Conservation (phyloP, 257 asterid species). For the Nicotiana knightiana region DNA sequence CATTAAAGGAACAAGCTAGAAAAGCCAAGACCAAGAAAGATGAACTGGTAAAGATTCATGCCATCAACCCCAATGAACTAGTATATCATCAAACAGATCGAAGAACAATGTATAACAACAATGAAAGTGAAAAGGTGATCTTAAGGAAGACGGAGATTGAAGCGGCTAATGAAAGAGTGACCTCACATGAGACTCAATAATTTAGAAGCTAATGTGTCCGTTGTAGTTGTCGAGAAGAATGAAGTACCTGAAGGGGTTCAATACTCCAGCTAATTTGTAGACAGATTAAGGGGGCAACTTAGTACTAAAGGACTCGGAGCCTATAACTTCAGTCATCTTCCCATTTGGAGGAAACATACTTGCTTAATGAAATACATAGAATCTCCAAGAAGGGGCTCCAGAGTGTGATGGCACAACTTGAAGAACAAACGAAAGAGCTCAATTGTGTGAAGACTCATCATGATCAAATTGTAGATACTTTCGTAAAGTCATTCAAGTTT, state of each 20-base stretch:
- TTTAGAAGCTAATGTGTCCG: conserved; percentile 20
- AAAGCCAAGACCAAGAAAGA: too few species aligned
- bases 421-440: conserved; percentile 65
- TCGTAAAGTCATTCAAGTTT: too few species aligned
- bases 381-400: conserved; percentile 68
- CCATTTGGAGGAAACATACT: conserved; percentile 53
- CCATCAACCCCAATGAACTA: too few species aligned
- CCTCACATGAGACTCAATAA: conserved; percentile 33
- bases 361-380: conserved; percentile 53
- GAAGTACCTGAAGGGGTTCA: conserved; percentile 25
- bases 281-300: conserved; percentile 46
- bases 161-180: conserved; percentile 29
- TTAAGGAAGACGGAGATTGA: too few species aligned
- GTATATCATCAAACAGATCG: too few species aligned
- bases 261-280: conserved; percentile 46
- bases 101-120: too few species aligned
- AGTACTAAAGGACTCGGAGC: conserved; percentile 54
- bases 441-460: neutral
- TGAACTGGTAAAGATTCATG: too few species aligned
- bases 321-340: conserved; percentile 75
- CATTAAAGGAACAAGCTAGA: too few species aligned
- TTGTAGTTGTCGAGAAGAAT: neutral
- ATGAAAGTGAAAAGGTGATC: too few species aligned
- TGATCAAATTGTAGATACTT: too few species aligned
- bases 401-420: conserved; percentile 44